Evolutionary conservation across 2,329 filamentous ascomycete genomes (phyloP).

Genomic region (Eurotiales sp.): DNA sequence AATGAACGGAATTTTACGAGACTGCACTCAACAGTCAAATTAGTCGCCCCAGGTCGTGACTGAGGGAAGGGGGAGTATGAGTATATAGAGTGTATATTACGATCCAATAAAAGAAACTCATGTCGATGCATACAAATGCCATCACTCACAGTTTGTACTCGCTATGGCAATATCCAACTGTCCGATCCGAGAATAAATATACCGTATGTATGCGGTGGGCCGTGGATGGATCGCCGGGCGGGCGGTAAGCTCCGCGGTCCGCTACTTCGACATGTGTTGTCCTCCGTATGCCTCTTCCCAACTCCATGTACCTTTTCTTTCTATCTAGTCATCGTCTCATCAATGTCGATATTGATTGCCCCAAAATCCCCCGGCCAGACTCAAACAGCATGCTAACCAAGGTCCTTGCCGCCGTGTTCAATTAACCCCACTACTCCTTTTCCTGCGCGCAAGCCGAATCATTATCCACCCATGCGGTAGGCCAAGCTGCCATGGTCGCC

Average conservation of each 20-base stretch:
- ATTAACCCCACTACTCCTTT: slow-evolving; percentile 15
- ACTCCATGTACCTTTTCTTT: background rate
- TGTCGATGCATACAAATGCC: no score
- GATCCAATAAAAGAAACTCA: no score
- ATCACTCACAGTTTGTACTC: no score
- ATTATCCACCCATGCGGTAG: slow-evolving; percentile 30
- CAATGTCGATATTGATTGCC: slow-evolving; percentile 5
- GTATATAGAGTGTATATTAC: background rate
- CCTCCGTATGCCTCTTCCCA: background rate
- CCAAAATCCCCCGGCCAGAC: background rate
- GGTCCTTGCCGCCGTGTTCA: slow-evolving; percentile 18
- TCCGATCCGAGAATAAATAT: no score
- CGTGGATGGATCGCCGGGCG: background rate
- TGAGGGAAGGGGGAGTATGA: background rate
- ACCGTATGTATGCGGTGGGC: no score
- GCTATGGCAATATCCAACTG: no score
- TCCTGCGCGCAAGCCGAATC: slow-evolving; percentile 18
- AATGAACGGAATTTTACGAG: no score
- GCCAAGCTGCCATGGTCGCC: slow-evolving; percentile 25
- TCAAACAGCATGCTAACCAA: slow-evolving; percentile 26
- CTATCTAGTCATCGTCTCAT: background rate
- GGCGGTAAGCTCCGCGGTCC: background rate
- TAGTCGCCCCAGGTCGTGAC: no score
- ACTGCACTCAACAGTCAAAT: no score
- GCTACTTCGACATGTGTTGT: background rate